Conservation (phyloP, 768 basidiomycete species). For the Kwoniella dejecticola region DNA sequence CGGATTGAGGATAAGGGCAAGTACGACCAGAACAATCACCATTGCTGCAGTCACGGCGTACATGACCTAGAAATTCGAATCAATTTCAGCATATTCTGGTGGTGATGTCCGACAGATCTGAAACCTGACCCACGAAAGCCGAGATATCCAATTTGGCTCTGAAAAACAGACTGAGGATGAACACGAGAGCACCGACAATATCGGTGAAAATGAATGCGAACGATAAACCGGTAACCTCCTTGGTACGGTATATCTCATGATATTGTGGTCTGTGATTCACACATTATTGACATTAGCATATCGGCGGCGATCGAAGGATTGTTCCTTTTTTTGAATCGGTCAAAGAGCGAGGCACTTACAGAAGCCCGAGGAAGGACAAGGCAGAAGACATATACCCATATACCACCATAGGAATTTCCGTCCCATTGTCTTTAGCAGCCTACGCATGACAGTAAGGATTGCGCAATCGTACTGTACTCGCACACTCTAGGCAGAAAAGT, state of each 20-base stretch:
- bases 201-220: constrained; percentile 70
- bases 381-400: constrained; percentile 68
- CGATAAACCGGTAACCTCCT: constrained; percentile 64
- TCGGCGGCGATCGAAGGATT: constrained; percentile 18
- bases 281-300: neutral
- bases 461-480: too few relatives aligned
- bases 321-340: constrained; percentile 20
- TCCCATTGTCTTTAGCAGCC: constrained; percentile 57
- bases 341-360: constrained; percentile 52
- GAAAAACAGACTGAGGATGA: constrained; percentile 68
- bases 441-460: too few relatives aligned
- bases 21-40: constrained; percentile 61
- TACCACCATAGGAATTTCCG: constrained; percentile 58
- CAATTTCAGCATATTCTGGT: neutral
- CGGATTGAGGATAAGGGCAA: constrained; percentile 69
- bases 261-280: constrained; percentile 63
- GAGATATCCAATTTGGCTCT: constrained; percentile 66
- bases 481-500: too few relatives aligned
- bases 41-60: constrained; percentile 9
- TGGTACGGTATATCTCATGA: constrained; percentile 69
- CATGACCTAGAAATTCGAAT: constrained; percentile 4
- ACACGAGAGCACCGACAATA: constrained; percentile 70
- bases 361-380: constrained; percentile 61
- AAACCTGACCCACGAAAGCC: constrained; percentile 60
- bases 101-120: neutral